Evolutionary conservation across 169 alveolate genomes (phyloP).

Genomic region (Babesia caballi): DNA sequence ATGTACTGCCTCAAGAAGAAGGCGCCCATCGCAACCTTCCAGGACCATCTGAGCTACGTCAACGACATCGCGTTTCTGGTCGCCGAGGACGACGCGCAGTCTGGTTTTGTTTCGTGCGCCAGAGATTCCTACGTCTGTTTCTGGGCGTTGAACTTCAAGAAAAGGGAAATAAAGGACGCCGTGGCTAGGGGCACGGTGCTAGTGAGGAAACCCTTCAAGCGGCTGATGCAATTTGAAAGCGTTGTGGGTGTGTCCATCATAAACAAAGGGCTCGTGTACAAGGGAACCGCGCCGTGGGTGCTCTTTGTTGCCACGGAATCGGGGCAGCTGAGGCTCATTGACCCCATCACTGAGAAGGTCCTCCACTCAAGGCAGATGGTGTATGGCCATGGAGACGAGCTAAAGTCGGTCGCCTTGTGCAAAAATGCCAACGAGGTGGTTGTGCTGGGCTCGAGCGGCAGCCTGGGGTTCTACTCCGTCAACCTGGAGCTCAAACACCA

Average conservation of each 20-base stretch:
- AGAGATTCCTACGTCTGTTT: constrained; percentile 41
- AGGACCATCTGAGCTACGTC: constrained; percentile 58
- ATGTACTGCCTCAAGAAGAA: constrained; percentile 33
- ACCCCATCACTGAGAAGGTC: constrained; percentile 41
- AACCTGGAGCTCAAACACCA: constrained; percentile 29
- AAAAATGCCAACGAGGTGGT: constrained; percentile 7
- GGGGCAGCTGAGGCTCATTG: constrained; percentile 31
- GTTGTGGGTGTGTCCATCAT: constrained; percentile 25
- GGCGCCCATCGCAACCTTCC: constrained; percentile 38
- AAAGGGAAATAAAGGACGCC: constrained; percentile 6
- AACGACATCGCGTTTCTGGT: constrained; percentile 35
- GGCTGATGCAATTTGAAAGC: constrained; percentile 38
- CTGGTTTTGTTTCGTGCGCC: constrained; percentile 45
- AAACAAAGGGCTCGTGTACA: not conserved
- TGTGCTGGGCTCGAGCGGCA: constrained; percentile 30
- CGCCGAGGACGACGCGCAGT: constrained; percentile 20
- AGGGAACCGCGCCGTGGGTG: constrained; percentile 40
- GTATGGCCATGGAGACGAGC: constrained; percentile 49
- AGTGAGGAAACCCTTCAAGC: constrained; percentile 43
- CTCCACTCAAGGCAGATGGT: not conserved
- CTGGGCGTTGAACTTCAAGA: constrained; percentile 40
- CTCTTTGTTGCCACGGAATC: constrained; percentile 47
- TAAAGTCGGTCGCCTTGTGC: not conserved
- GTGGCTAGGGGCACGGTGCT: not conserved
- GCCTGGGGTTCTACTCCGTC: constrained; percentile 19